phyloP scores from a whole-genome alignment of 306 rosid species.

The Prinsepia uniflora region DNA sequence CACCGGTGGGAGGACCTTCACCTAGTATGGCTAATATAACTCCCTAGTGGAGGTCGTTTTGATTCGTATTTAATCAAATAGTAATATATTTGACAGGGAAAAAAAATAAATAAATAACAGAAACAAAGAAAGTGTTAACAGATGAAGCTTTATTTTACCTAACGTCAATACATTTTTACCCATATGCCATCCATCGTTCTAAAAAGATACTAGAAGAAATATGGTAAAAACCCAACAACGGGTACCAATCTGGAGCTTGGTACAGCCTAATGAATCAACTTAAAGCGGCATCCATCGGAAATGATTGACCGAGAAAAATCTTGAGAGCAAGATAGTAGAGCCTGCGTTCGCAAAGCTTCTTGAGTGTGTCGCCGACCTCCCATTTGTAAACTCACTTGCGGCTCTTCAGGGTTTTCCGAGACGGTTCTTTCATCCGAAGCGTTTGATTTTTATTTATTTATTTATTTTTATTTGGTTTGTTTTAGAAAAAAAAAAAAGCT shows the following conservation, averaged over 20 bases:
- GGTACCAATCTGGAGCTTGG: background rate
- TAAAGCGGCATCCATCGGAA: background rate
- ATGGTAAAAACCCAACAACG: no score
- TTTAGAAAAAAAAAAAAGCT: no score
- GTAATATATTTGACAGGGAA: no score
- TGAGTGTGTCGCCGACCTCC: slow-evolving; percentile 84
- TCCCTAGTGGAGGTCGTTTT: no score
- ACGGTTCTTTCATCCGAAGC: no score
- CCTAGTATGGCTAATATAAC: no score
- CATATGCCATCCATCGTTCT: background rate
- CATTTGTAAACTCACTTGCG: slow-evolving; percentile 83
- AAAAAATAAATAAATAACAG: no score
- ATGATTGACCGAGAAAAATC: slow-evolving; percentile 11
- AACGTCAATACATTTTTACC: background rate
- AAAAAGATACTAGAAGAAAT: background rate
- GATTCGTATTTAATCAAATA: no score
- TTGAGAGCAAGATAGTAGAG: slow-evolving; percentile 77
- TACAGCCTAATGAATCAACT: background rate
- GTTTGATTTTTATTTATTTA: no score
- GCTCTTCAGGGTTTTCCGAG: slow-evolving; percentile 43
- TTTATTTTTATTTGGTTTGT: no score
- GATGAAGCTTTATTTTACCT: background rate
- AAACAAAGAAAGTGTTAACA: background rate
- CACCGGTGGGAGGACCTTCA: no score
- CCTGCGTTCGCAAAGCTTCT: slow-evolving; percentile 72